Base-by-base conservation (phyloP, 768 basidiomycete species). In the Kwoniella bestiolae region DNA sequence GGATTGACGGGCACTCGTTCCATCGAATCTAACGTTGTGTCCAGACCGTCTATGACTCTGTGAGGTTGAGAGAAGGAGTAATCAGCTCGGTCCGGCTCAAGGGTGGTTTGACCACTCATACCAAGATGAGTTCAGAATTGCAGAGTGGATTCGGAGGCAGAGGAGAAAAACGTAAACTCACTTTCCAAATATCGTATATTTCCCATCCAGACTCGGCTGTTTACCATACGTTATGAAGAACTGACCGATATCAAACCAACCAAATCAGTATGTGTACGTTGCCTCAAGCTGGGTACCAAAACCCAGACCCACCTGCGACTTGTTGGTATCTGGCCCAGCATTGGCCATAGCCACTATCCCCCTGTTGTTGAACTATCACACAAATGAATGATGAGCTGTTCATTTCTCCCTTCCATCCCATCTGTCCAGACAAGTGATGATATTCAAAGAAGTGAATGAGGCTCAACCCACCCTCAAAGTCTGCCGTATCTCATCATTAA, bases 301-400 rank as follows among this genome's bases (percentile, higher is more conserved):
- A n/a, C 16, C 29, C 3, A 18, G 11, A 63, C 75, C 35, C 18
- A 80, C 80, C 67, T 82, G 81, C 3, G 80, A 82, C 82, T 95
- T 97, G 84, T 97, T 99, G 34, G 90, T 87, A 72, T 80, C 73
- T 34, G 79, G 79, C 7, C 79, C 79, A 11, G 68, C 74, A 56
- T 98, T 99, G 60, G 96, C 96, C 94, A 98, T 98, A 29, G 96
- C 96, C 16, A 98, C 89, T 70, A 97, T 86, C 18, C 96, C 96
- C 66, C 96, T 88, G 56, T 88, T 84, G 81, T 97, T 97, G 84
- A 99, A 98, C 95, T 98, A 77, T 26, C 26, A 21, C 26, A 53
- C 34, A 53, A 16, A 34, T 7, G 34, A 56, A 52, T 55, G 49
- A n/a, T 46, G 47, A 62, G 47, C 29, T n/a, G n/a, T n/a, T n/a